phyloP scores from a whole-genome alignment of 306 rosid genomes.

The Rosa persica region DNA sequence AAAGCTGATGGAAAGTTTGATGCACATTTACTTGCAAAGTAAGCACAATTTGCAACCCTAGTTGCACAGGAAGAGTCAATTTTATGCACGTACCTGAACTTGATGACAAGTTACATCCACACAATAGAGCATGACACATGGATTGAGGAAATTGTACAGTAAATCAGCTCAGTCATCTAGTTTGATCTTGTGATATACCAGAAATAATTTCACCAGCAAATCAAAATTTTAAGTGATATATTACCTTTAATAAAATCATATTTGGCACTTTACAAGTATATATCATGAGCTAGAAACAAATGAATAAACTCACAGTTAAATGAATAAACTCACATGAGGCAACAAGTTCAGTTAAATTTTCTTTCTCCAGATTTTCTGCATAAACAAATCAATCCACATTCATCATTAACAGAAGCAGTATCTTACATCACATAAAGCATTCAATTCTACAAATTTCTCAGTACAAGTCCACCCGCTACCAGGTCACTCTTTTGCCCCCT shows the following conservation, averaged over 20 bases:
- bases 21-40: neutral
- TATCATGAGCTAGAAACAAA: neutral
- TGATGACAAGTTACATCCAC: neutral
- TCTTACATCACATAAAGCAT: slow-evolving; percentile 20
- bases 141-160: neutral
- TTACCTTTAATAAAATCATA: neutral
- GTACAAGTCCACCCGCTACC: neutral
- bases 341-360: neutral
- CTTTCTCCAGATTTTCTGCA: slow-evolving; percentile 7
- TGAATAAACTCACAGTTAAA: neutral
- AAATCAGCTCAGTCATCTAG: neutral
- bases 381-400: slow-evolving; percentile 22
- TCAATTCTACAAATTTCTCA: neutral
- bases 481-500: slow-evolving; percentile 10
- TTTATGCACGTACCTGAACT: neutral
- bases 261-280: neutral
- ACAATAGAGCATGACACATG: neutral
- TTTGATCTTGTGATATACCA: neutral
- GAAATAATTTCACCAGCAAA: neutral
- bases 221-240: neutral
- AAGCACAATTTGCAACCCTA: neutral
- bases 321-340: neutral
- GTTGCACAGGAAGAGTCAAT: slow-evolving; percentile 16
- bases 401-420: slow-evolving; percentile 15
- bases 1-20: slow-evolving; percentile 5